Conservation (phyloP, 176 grass and related monocot genomes). For the Leersia perrieri region DNA sequence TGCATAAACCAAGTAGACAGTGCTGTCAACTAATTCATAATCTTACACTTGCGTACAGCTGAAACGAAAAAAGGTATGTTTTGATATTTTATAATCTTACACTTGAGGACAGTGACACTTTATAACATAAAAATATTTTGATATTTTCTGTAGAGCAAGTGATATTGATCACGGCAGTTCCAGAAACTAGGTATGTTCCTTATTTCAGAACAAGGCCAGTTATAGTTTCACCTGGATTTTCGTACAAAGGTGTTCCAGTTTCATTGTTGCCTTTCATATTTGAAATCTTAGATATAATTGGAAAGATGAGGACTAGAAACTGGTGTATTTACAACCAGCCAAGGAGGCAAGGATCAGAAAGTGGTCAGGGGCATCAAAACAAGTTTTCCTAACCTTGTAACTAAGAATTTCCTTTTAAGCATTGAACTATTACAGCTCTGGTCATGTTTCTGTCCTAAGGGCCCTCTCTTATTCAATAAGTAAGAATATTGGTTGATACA, state of each 20-base stretch:
- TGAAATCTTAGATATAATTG: too few relatives aligned
- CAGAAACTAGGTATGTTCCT: too few relatives aligned
- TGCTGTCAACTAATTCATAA: neutral
- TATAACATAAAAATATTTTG: neutral
- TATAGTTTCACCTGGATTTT: too few relatives aligned
- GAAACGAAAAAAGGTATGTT: neutral
- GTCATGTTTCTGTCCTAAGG: conserved; percentile 4
- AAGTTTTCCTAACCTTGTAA: neutral
- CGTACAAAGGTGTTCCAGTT: neutral
- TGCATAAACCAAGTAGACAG: neutral
- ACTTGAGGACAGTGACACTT: neutral
- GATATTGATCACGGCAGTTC: neutral
- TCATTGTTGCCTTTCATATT: neutral
- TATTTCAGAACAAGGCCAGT: too few relatives aligned
- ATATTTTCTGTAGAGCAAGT: conserved; percentile 4
- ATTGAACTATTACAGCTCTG: conserved; percentile 5
- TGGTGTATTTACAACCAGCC: neutral
- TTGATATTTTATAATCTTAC: conserved; percentile 12
- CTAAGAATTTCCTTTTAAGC: neutral
- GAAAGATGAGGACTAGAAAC: too few relatives aligned
- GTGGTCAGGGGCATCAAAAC: too few relatives aligned
- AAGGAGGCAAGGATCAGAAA: too few relatives aligned
- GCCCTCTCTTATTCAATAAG: neutral
- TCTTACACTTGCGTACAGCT: conserved; percentile 21
- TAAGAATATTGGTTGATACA: conserved; percentile 2